A percentile compares a stretch with the other conserved stretches of the same genome.
These are phyloP conservation scores for Flaveria ramosissima DNA, from an alignment of 129 eudicot genomes.

Conservation along the genomic window DNA sequence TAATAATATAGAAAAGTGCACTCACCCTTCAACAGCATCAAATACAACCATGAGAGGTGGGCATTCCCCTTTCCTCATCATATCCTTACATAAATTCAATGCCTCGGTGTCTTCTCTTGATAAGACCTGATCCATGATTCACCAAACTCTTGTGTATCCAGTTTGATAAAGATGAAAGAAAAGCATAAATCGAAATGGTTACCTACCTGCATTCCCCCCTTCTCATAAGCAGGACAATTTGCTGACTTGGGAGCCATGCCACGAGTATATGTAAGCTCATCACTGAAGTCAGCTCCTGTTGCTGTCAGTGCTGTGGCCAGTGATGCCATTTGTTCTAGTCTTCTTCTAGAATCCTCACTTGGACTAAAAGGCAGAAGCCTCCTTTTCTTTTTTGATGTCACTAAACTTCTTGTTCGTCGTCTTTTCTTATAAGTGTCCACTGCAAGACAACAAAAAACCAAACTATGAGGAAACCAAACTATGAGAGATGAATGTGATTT, in stretches of 20 bases:
- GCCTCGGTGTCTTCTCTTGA: constrained; percentile 68
- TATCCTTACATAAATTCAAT: constrained; percentile 60
- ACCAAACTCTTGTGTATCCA: not conserved
- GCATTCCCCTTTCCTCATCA: constrained; percentile 94
- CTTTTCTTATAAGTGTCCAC: constrained; percentile 54
- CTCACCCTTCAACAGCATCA: constrained; percentile 90
- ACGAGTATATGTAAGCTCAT: constrained; percentile 69
- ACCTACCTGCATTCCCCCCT: constrained; percentile 93
- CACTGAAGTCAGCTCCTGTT: constrained; percentile 71
- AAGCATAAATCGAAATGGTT: too few species aligned
- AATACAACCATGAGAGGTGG: constrained; percentile 95
- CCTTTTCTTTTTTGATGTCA: constrained; percentile 64
- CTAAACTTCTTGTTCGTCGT: constrained; percentile 54
- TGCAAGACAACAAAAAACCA: not conserved
- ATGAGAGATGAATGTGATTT: not conserved
- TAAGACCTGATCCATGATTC: constrained; percentile 46
- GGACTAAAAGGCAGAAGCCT: constrained; percentile 73
- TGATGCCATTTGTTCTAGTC: constrained; percentile 88
- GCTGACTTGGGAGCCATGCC: constrained; percentile 97
- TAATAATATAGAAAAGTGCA: not conserved
- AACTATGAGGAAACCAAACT: not conserved
- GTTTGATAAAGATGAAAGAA: not conserved
- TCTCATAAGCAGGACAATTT: constrained; percentile 61
- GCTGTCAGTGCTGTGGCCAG: constrained; percentile 85
- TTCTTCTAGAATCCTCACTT: constrained; percentile 59